These are phyloP conservation scores for Apocynum venetum DNA, from an alignment of 257 asterid genomes.

Conservation along the genomic window DNA sequence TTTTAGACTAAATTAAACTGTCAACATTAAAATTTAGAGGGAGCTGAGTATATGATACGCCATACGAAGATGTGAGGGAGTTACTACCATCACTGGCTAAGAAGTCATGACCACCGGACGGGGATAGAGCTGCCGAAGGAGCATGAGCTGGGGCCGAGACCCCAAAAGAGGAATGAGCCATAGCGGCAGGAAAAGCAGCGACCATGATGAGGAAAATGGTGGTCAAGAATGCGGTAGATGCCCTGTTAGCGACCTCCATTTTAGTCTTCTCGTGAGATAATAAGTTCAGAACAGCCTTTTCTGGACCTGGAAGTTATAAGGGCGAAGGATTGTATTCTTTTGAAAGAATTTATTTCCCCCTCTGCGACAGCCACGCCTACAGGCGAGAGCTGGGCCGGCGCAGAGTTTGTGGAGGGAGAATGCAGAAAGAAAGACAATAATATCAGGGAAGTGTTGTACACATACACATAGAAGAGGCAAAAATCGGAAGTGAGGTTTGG, in stretches of 20 bases:
- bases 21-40: too few relatives aligned
- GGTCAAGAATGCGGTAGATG: constrained; percentile 8
- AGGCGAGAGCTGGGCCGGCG: constrained; percentile 2
- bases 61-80: constrained; percentile 9
- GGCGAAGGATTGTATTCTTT: background rate
- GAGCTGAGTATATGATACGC: too few relatives aligned
- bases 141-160: constrained; percentile 19
- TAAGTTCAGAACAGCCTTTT: background rate
- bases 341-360: background rate
- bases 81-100: constrained; percentile 30
- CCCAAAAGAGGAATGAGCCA: constrained; percentile 8
- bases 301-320: background rate
- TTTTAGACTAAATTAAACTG: too few relatives aligned
- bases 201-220: constrained; percentile 18
- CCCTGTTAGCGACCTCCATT: constrained; percentile 26
- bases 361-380: constrained; percentile 6
- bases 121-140: constrained; percentile 10
- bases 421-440: too few relatives aligned
- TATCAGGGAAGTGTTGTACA: background rate
- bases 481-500: background rate
- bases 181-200: constrained; percentile 14
- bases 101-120: background rate
- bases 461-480: background rate
- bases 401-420: constrained; percentile 6
- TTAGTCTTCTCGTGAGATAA: background rate